These are phyloP conservation scores for Phytopythium litorale DNA, from an alignment of 352 stramenopile species.

Conservation along the genomic window DNA sequence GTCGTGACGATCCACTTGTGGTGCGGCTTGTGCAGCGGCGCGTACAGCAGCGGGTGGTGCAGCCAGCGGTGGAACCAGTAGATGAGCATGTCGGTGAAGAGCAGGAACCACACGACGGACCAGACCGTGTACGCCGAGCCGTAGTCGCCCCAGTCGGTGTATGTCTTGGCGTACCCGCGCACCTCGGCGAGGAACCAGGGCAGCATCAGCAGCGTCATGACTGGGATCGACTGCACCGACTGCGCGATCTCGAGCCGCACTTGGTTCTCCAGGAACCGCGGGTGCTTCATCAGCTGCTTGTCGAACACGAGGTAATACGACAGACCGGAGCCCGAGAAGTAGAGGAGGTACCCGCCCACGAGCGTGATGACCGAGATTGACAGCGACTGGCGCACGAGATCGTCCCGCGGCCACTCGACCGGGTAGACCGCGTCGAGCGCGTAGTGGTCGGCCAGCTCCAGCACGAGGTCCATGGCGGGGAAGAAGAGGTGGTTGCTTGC, in stretches of 20 bases:
- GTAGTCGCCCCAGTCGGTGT: constrained; percentile 36
- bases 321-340: constrained; percentile 41
- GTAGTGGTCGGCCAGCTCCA: constrained; percentile 46
- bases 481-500: background rate
- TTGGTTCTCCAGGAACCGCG: constrained; percentile 67
- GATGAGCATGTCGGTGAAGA: constrained; percentile 79
- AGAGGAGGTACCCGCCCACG: constrained; percentile 51
- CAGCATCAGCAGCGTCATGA: constrained; percentile 62
- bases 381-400: constrained; percentile 36
- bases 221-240: constrained; percentile 48
- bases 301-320: constrained; percentile 66
- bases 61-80: constrained; percentile 80
- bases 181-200: constrained; percentile 66
- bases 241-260: constrained; percentile 47
- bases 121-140: constrained; percentile 36
- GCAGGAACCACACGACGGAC: constrained; percentile 49
- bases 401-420: constrained; percentile 29
- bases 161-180: constrained; percentile 51
- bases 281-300: constrained; percentile 55
- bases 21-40: constrained; percentile 63
- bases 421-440: constrained; percentile 56
- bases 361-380: constrained; percentile 52
- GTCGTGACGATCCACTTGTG: constrained; percentile 75
- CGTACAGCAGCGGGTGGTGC: constrained; percentile 64
- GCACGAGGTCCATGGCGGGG: constrained; percentile 51